Base-by-base conservation (phyloP, 1,139 yeast genomes). In the Candida sanyaensis region DNA sequence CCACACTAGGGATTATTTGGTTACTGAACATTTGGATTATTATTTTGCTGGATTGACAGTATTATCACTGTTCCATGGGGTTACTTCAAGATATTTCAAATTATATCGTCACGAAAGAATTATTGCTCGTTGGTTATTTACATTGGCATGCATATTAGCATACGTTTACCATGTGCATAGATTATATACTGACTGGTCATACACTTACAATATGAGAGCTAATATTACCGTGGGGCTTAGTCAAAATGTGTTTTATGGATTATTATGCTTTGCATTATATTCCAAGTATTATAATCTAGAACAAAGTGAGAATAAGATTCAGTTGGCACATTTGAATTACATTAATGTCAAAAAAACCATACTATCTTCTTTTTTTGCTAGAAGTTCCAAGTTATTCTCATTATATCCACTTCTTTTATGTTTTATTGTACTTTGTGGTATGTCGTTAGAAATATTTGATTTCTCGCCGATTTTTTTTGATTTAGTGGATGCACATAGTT, bases 21-120 rank as follows among this genome's bases (percentile, higher is more conserved):
- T 85, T 28, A 90, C 99, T 1, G 99, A 93, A 63, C 79, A 88
- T 51, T 65, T 91, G 42, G 99, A 93, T 66, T 93, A 93, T 66
- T 92, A 88, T 64, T 86, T 91, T 60, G 99, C 99, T 0, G 97
- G 96, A 1, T 80, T 86, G 46, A 88, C 96, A 0, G 96, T 93
- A 5, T 66, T 90, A 37, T 73, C 83, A 36, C 96, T 96, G 1
- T 81, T 91, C 56, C 88, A 86, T 64, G 83, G 84, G 2, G 78
- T 91, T 9, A 65, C 75, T 2, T 73, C 82, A 2, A 73, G 97
- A 45, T 74, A 79, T 24, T 78, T 80, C 60, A 72, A 81, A 42
- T 69, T 86, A 13, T 88, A 85, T 58, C 60, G 62, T 37, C 70
- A 75, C 0, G 61, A 64, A 11, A 64, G 64, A 27, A 58, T 58